Evolutionary conservation across 1,139 yeast species (phyloP).

Genomic region (Chernovozyma aurita): DNA sequence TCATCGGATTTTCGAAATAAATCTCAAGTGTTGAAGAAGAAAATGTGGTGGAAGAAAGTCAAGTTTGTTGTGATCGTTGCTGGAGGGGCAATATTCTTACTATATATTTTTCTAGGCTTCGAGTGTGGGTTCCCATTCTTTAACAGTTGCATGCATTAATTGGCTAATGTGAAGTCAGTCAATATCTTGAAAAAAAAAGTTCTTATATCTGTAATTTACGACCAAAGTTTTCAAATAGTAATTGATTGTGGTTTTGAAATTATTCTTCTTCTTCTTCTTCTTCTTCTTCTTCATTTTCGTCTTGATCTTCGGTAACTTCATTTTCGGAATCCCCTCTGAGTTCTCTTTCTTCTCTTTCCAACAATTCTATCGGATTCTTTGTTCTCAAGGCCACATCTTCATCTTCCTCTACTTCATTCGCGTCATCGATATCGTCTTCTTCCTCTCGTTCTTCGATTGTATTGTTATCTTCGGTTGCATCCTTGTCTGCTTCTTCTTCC

Average conservation of each 20-base stretch:
- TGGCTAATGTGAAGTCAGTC: background rate
- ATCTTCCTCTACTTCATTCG: conserved; percentile 11
- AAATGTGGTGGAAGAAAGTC: conserved; percentile 62
- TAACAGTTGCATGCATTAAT: conserved; percentile 20
- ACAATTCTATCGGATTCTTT: conserved; percentile 21
- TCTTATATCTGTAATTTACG: no score
- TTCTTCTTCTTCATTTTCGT: conserved; percentile 8
- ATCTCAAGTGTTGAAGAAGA: conserved; percentile 60
- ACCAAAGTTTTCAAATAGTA: no score
- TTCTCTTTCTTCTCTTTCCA: conserved; percentile 17
- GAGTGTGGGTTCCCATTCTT: conserved; percentile 51
- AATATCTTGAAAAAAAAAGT: background rate
- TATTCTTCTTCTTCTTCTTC: conserved; percentile 14
- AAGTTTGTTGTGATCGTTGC: conserved; percentile 35
- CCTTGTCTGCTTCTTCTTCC: conserved; percentile 11
- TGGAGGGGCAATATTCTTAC: conserved; percentile 19
- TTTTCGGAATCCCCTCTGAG: conserved; percentile 11
- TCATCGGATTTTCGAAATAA: conserved; percentile 71
- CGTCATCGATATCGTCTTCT: conserved; percentile 11
- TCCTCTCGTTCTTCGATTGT: conserved; percentile 12
- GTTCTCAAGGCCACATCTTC: conserved; percentile 7
- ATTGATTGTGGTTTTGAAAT: no score
- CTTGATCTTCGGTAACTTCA: conserved; percentile 3
- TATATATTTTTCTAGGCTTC: conserved; percentile 42
- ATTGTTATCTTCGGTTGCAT: conserved; percentile 9